A percentile compares a stretch with the other conserved stretches of the same genome.
Evolutionary conservation across 148 eudicot species (phyloP).

Genomic region (Heliosperma pusillum): DNA sequence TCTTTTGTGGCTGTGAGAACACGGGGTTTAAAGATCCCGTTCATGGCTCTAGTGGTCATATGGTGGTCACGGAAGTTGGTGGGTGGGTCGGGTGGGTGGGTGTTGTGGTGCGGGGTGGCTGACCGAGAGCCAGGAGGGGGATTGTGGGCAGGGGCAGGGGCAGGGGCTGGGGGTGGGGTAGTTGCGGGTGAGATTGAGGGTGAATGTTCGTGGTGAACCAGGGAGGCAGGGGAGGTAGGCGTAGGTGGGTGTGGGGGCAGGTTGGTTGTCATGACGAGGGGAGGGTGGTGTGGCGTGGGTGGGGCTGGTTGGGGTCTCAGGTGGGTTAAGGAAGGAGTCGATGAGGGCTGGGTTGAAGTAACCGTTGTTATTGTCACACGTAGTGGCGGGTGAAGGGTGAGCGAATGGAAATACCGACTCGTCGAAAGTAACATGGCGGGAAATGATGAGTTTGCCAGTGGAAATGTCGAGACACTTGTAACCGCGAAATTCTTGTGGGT

Average conservation of each 20-base stretch:
- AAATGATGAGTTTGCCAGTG: not conserved
- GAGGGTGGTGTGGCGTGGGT: too few species aligned
- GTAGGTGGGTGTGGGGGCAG: too few species aligned
- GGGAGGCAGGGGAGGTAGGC: not conserved
- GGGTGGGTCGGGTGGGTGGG: not conserved
- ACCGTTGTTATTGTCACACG: too few species aligned
- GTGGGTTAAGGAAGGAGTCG: too few species aligned
- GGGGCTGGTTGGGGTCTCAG: not conserved
- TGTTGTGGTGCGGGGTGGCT: not conserved
- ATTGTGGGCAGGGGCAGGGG: too few species aligned
- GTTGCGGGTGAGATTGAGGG: too few species aligned
- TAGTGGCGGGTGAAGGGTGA: not conserved
- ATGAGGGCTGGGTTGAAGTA: too few species aligned
- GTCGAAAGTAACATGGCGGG: not conserved
- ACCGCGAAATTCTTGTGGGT: not conserved
- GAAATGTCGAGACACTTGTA: not conserved
- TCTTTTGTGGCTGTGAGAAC: not conserved
- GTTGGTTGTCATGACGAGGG: too few species aligned
- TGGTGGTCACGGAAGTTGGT: not conserved
- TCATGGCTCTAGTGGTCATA: too few species aligned
- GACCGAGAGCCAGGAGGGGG: too few species aligned
- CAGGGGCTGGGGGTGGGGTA: too few species aligned
- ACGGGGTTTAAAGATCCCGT: not conserved
- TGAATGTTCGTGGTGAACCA: not conserved
- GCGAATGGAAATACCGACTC: not conserved